phyloP scores from a whole-genome alignment of 345 rosid genomes.

The Erodium maritimum region DNA sequence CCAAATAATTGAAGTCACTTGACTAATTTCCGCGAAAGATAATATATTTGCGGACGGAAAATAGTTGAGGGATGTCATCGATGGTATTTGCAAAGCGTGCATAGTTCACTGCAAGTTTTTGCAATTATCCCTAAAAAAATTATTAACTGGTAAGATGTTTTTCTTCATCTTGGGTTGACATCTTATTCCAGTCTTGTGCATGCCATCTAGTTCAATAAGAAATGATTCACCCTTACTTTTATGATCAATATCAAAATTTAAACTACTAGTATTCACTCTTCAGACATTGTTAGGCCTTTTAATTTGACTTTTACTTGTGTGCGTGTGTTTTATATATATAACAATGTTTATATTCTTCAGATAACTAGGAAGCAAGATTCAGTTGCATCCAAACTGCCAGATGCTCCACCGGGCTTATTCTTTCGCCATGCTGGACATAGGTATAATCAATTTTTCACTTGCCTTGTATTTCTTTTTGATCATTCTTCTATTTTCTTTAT shows the following conservation, averaged over 20 bases:
- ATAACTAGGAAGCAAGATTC: constrained; percentile 32
- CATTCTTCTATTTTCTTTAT: too few relatives aligned
- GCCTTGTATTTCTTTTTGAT: too few relatives aligned
- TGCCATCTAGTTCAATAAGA: background rate
- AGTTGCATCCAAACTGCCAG: constrained; percentile 23
- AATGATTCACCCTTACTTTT: background rate
- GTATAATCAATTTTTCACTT: constrained; percentile 11
- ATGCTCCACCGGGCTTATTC: constrained; percentile 45
- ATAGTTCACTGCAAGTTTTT: too few relatives aligned
- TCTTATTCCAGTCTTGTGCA: background rate
- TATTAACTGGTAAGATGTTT: too few relatives aligned
- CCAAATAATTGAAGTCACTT: too few relatives aligned
- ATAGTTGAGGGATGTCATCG: too few relatives aligned
- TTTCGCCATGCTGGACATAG: constrained; percentile 67
- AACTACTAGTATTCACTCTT: background rate
- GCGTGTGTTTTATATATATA: background rate
- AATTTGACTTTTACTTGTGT: background rate
- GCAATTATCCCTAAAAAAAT: too few relatives aligned
- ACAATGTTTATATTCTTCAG: constrained; percentile 19
- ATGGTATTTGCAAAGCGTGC: too few relatives aligned
- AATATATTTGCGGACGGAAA: too few relatives aligned
- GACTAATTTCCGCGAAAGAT: too few relatives aligned
- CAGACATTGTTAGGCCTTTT: background rate
- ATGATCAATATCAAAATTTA: background rate
- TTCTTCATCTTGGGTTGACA: background rate